Base-by-base conservation (phyloP, 1,284 basidiomycete genomes). In the Boletus mariae region DNA sequence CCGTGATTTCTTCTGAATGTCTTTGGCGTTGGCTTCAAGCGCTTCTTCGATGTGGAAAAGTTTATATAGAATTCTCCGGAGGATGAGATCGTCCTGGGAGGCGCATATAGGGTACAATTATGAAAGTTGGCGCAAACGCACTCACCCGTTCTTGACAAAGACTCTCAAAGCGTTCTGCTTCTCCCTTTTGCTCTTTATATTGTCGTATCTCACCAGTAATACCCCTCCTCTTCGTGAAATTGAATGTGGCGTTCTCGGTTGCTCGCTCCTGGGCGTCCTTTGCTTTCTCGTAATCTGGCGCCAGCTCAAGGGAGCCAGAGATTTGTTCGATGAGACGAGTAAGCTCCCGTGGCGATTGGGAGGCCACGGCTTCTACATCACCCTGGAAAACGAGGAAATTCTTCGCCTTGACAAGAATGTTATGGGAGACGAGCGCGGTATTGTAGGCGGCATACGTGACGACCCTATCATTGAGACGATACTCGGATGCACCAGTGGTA, bases 311-410 rank as follows among this genome's bases (percentile, higher is more conserved):
- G 0, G 92, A 95, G 1, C 94, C 94, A 58, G 87, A 92, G 59
- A 99, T 98, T 67, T 98, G 94, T 62, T 99, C 97, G 47, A 99
- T 90, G 43, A 99, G 84, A 35, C 84, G 82, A 1, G 94, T 84
- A 23, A 99, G 83, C 60, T 97, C 94, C 60, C 87, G 88, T 9
- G 95, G 84, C 1, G 92, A 94, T 66, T 99, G 97, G 8, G 92
- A 93, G 0, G 97, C 97, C 45, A 99, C 92, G 2, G 94, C 92
- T 73, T 99, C 97, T 37, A 99, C 97, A 68, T 99, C 97, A 52
- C 97, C 97, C 71, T 98, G 94, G 74, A 99, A 99, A n/a, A 99
- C 97, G 51, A 99, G 86, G 67, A 99, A 99, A 76, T 99, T 99
- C 75, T 98, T 98, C 20, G 97, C 97, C 73, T 98, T 98, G 67